These are phyloP conservation scores for Dendrocalamus latiflorus DNA, from an alignment of 202 grass and related monocot genomes.

Conservation along the genomic window DNA sequence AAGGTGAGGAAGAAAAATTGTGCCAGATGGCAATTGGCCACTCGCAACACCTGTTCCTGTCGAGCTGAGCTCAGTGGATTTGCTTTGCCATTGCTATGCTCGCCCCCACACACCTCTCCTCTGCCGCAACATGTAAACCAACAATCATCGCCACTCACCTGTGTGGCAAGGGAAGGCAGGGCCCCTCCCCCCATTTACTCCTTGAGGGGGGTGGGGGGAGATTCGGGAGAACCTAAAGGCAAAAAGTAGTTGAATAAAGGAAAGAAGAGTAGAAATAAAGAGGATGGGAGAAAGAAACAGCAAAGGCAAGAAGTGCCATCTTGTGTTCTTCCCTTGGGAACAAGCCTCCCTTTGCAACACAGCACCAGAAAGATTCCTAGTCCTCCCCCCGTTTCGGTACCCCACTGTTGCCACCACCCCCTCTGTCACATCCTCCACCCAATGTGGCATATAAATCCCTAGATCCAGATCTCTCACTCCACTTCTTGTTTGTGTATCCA, in stretches of 20 bases:
- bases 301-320: slow-evolving; percentile 14
- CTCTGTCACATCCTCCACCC: slow-evolving; percentile 30
- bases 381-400: too few relatives aligned
- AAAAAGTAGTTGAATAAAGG: not conserved
- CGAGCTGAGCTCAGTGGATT: slow-evolving; percentile 1
- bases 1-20: not conserved
- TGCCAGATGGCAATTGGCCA: not conserved
- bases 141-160: slow-evolving; percentile 13
- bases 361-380: slow-evolving; percentile 53
- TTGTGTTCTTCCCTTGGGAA: slow-evolving; percentile 40
- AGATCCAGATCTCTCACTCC: slow-evolving; percentile 48
- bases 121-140: slow-evolving; percentile 14
- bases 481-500: not conserved
- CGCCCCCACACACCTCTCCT: not conserved
- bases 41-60: slow-evolving; percentile 17
- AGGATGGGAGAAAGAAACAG: not conserved
- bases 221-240: not conserved
- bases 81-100: not conserved
- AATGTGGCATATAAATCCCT: slow-evolving; percentile 39
- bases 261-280: not conserved
- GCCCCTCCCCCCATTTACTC: not conserved
- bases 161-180: not conserved
- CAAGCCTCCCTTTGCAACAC: slow-evolving; percentile 24
- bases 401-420: too few relatives aligned
- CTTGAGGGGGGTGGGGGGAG: too few relatives aligned